Percentiles rank a stretch among this genome's conserved stretches.
phyloP scores from a whole-genome alignment of 805 yeast genomes.

The Starmera caribaea region DNA sequence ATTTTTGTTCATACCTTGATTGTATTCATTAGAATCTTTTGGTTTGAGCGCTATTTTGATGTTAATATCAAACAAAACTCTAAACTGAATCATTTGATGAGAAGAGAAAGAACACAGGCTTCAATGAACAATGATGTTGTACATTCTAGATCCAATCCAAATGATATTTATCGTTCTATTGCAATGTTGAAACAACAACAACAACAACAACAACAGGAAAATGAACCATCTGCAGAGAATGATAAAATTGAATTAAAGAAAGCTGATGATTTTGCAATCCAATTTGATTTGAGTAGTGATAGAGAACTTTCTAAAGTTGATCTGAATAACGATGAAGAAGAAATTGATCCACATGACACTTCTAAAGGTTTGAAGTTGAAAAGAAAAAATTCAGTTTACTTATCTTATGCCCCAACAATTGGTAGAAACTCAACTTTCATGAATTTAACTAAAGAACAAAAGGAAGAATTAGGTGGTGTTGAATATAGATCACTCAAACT shows the following conservation, averaged over 20 bases:
- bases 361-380: background rate
- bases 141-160: constrained; percentile 37
- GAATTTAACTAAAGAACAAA: constrained; percentile 72
- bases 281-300: constrained; percentile 13
- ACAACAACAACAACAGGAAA: no score
- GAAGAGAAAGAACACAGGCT: constrained; percentile 40
- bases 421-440: constrained; percentile 93
- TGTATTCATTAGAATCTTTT: constrained; percentile 68
- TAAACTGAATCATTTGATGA: constrained; percentile 69
- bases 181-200: constrained; percentile 1
- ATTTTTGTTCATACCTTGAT: constrained; percentile 77
- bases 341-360: background rate
- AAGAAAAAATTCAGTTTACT: constrained; percentile 35
- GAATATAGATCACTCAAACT: constrained; percentile 86
- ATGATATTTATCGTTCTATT: constrained; percentile 11
- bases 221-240: background rate
- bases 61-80: constrained; percentile 62
- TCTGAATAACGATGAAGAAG: background rate
- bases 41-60: constrained; percentile 85
- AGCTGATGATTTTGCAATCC: constrained; percentile 13
- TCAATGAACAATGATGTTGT: constrained; percentile 54
- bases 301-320: constrained; percentile 10
- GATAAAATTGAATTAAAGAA: background rate
- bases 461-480: constrained; percentile 93
- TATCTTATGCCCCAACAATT: constrained; percentile 85